A percentile compares a stretch with the other conserved stretches of the same genome.
Conservation (phyloP, 1,284 basidiomycete species). For the Coniophora puteana region DNA sequence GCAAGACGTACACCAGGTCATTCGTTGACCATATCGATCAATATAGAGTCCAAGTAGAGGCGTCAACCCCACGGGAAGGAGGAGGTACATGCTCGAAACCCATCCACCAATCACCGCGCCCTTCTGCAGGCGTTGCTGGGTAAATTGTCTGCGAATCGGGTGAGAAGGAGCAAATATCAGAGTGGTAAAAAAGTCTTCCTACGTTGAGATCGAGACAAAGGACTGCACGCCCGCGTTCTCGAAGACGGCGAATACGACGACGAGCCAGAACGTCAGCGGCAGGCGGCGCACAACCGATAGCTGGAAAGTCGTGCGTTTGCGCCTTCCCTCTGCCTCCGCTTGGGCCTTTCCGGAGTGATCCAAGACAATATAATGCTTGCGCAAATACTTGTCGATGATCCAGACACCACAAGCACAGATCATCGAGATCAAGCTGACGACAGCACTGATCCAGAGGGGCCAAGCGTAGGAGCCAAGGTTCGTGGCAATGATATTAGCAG, state of each 20-base stretch:
- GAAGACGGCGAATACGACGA: slow-evolving; percentile 38
- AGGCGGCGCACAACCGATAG: slow-evolving; percentile 32
- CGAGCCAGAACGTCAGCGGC: slow-evolving; percentile 40
- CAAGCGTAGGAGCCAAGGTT: slow-evolving; percentile 40
- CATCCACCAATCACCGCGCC: slow-evolving; percentile 45
- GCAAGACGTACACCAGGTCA: slow-evolving; percentile 29
- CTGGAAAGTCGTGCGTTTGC: slow-evolving; percentile 29
- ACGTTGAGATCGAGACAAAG: slow-evolving; percentile 46
- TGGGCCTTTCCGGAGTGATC: slow-evolving; percentile 34
- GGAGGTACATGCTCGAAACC: slow-evolving; percentile 45
- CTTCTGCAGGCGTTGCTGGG: slow-evolving; percentile 41
- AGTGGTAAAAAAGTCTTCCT: slow-evolving; percentile 7
- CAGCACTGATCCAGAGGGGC: slow-evolving; percentile 41
- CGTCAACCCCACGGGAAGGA: slow-evolving; percentile 39
- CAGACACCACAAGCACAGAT: slow-evolving; percentile 35
- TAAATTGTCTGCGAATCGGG: slow-evolving; percentile 31
- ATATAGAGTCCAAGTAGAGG: slow-evolving; percentile 43
- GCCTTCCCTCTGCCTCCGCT: slow-evolving; percentile 22
- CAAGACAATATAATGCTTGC: slow-evolving; percentile 32
- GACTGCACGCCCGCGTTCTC: slow-evolving; percentile 45
- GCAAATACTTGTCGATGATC: slow-evolving; percentile 37
- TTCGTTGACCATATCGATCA: slow-evolving; percentile 38
- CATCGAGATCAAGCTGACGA: slow-evolving; percentile 37
- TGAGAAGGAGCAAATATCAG: slow-evolving; percentile 26
- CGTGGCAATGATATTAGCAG: slow-evolving; percentile 35